Evolutionary conservation across 1,139 yeast genomes (phyloP).

Genomic region (Hyphopichia khmerensis): DNA sequence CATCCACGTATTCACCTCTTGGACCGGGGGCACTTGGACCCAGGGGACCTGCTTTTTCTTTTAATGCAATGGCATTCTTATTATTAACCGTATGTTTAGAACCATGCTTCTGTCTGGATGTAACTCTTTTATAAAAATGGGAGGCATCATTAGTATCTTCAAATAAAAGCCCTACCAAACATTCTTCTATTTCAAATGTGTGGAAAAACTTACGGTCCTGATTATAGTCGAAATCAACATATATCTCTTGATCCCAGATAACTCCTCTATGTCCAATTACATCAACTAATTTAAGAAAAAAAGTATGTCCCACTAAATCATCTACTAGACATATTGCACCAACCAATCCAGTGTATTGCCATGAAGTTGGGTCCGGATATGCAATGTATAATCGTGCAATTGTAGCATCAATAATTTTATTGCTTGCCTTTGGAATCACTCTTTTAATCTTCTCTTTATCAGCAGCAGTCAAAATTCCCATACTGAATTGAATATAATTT

Average conservation of each 20-base stretch:
- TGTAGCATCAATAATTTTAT: slow-evolving; percentile 86
- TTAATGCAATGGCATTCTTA: slow-evolving; percentile 82
- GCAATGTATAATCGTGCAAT: slow-evolving; percentile 89
- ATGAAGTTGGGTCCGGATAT: slow-evolving; percentile 74
- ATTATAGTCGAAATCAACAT: slow-evolving; percentile 81
- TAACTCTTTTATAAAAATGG: slow-evolving; percentile 75
- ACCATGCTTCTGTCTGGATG: slow-evolving; percentile 75
- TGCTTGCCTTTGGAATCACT: slow-evolving; percentile 82
- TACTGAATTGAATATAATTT: too few relatives aligned
- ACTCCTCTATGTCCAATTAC: slow-evolving; percentile 81
- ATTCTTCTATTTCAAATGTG: slow-evolving; percentile 89
- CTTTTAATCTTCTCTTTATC: slow-evolving; percentile 90
- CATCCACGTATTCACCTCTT: slow-evolving; percentile 59
- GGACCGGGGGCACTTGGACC: slow-evolving; percentile 57
- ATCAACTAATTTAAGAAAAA: slow-evolving; percentile 85
- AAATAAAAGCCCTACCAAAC: slow-evolving; percentile 83
- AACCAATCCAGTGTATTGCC: slow-evolving; percentile 85
- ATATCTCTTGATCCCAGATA: slow-evolving; percentile 94
- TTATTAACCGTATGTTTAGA: slow-evolving; percentile 82
- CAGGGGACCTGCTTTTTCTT: slow-evolving; percentile 43
- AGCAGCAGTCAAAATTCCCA: slow-evolving; percentile 62
- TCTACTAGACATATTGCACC: slow-evolving; percentile 90
- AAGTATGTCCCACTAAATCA: slow-evolving; percentile 92
- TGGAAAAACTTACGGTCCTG: slow-evolving; percentile 96
- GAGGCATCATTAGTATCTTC: slow-evolving; percentile 89